Conservation (phyloP, 495 filamentous ascomycete species). For the Neurospora sublineolata region DNA sequence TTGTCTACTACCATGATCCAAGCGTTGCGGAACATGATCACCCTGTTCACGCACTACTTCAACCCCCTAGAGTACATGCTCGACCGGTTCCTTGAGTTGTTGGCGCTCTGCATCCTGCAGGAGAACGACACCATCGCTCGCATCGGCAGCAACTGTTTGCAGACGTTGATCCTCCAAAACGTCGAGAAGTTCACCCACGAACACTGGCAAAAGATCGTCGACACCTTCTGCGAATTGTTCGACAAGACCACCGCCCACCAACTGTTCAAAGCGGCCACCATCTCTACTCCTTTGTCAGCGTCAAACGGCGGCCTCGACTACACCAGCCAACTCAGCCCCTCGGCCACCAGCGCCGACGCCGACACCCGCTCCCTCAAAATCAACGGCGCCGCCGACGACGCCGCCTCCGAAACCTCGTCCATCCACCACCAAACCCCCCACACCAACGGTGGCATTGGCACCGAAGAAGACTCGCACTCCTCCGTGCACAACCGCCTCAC, state of each 20-base stretch:
- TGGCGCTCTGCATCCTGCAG: constrained; percentile 94
- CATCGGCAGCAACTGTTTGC: constrained; percentile 94
- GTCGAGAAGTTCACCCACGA: constrained; percentile 76
- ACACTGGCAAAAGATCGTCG: constrained; percentile 91
- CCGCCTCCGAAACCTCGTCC: constrained; percentile 13
- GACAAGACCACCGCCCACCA: constrained; percentile 88
- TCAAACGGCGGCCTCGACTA: constrained; percentile 36
- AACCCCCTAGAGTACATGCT: constrained; percentile 93
- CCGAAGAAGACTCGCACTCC: constrained; percentile 9
- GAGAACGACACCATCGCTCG: constrained; percentile 97
- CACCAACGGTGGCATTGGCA: constrained; percentile 23
- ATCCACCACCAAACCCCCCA: constrained; percentile 11
- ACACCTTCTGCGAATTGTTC: constrained; percentile 90
- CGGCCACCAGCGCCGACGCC: constrained; percentile 23
- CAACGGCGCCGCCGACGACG: constrained; percentile 39
- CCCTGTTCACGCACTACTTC: constrained; percentile 96
- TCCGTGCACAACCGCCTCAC: constrained; percentile 3
- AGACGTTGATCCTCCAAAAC: constrained; percentile 91
- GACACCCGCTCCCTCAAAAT: constrained; percentile 50
- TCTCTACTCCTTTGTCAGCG: constrained; percentile 33
- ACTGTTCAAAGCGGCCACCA: constrained; percentile 76
- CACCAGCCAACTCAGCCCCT: constrained; percentile 28
- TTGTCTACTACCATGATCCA: constrained; percentile 99
- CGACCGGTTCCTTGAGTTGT: constrained; percentile 81
- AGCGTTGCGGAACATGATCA: constrained; percentile 94